Evolutionary conservation across 495 filamentous ascomycete species (phyloP).

Genomic region (Collariella sp.): DNA sequence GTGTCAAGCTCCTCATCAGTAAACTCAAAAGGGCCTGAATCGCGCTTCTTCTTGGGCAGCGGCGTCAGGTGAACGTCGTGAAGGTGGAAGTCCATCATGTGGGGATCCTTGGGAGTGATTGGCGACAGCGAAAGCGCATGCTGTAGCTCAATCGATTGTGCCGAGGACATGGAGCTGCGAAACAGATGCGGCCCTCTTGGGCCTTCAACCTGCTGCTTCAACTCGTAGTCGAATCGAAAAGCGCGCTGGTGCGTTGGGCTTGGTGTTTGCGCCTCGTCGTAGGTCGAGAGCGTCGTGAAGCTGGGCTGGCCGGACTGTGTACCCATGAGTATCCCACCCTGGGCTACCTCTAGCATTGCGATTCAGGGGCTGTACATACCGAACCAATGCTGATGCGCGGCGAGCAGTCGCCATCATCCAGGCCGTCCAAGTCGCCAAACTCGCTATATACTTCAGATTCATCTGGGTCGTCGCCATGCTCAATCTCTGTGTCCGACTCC

Average conservation of each 20-base stretch:
- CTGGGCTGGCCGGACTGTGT: slow-evolving; percentile 51
- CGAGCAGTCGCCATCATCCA: slow-evolving; percentile 55
- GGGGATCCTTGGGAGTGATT: slow-evolving; percentile 39
- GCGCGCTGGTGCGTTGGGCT: slow-evolving; percentile 38
- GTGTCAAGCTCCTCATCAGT: slow-evolving; percentile 50
- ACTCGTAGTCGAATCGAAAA: slow-evolving; percentile 10
- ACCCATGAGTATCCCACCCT: neutral
- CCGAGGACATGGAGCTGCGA: slow-evolving; percentile 47
- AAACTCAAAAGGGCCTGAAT: slow-evolving; percentile 38
- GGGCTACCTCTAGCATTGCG: neutral
- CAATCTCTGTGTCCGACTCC: slow-evolving; percentile 61
- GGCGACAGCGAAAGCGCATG: slow-evolving; percentile 61
- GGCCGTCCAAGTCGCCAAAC: slow-evolving; percentile 33
- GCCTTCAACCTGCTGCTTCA: slow-evolving; percentile 55
- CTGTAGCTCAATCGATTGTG: slow-evolving; percentile 46
- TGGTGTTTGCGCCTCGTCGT: slow-evolving; percentile 66
- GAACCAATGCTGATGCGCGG: slow-evolving; percentile 58
- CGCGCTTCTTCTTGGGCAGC: slow-evolving; percentile 26
- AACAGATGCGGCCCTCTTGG: slow-evolving; percentile 88
- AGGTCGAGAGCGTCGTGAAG: slow-evolving; percentile 66
- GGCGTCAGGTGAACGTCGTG: slow-evolving; percentile 28
- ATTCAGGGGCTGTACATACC: slow-evolving; percentile 36
- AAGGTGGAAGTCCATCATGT: slow-evolving; percentile 28
- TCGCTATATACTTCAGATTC: slow-evolving; percentile 46
- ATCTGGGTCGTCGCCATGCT: slow-evolving; percentile 49